phyloP scores from a whole-genome alignment of 202 grass and related monocot species.

The Setaria viridis region DNA sequence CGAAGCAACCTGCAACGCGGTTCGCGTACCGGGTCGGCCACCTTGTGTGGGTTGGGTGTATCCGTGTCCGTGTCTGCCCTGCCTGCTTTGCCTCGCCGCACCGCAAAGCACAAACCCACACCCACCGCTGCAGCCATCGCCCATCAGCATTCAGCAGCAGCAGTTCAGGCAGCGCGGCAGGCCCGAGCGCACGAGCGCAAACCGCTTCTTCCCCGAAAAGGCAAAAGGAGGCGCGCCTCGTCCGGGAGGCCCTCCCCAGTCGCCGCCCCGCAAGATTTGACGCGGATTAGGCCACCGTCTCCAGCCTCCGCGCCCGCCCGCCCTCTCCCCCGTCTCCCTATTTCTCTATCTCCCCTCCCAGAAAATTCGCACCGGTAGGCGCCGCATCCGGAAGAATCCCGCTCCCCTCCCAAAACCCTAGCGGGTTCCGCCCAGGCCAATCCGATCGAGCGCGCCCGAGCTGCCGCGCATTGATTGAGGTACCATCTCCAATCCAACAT shows the following conservation, averaged over 20 bases:
- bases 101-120: slow-evolving; percentile 27
- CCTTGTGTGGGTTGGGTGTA: neutral
- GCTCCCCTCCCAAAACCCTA: slow-evolving; percentile 45
- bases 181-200: neutral
- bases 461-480: slow-evolving; percentile 19
- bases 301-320: too few relatives aligned
- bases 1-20: neutral
- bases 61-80: neutral
- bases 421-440: slow-evolving; percentile 1
- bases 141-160: too few relatives aligned
- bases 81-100: neutral
- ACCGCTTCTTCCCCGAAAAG: slow-evolving; percentile 44
- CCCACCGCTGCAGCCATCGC: neutral
- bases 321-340: neutral
- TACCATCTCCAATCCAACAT: neutral
- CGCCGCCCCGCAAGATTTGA: slow-evolving; percentile 14
- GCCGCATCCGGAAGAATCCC: neutral
- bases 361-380: neutral
- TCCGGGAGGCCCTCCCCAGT: neutral
- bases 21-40: neutral
- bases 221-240: slow-evolving; percentile 12
- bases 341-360: neutral
- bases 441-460: slow-evolving; percentile 10
- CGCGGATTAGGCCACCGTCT: neutral
- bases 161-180: neutral